Evolutionary conservation across 345 rosid genomes (phyloP).

Genomic region (Lepidium didymum): DNA sequence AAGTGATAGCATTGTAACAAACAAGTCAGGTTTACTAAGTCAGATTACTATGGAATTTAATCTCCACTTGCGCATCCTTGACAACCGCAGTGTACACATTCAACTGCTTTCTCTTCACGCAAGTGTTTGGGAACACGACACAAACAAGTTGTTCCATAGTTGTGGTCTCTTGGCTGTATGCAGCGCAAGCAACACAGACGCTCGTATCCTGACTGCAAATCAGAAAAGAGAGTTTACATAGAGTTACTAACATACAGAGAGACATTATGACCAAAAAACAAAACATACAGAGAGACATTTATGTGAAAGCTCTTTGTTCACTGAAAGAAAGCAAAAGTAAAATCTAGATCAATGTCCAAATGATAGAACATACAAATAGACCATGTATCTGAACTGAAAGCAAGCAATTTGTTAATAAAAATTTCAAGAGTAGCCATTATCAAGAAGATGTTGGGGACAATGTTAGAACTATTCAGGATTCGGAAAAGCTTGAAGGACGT

Average conservation of each 20-base stretch:
- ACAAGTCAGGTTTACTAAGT: background rate
- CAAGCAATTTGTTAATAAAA: background rate
- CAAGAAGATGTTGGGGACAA: background rate
- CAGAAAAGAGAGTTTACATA: background rate
- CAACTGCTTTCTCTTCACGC: slow-evolving; percentile 80
- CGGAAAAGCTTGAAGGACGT: background rate
- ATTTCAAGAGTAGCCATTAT: background rate
- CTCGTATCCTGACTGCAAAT: slow-evolving; percentile 72
- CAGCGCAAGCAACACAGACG: slow-evolving; percentile 76
- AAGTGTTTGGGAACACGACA: slow-evolving; percentile 73
- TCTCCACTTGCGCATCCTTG: slow-evolving; percentile 82
- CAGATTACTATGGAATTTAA: slow-evolving; percentile 13
- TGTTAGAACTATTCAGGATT: background rate
- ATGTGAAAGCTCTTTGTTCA: background rate
- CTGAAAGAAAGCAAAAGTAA: background rate
- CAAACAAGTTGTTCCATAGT: slow-evolving; percentile 74
- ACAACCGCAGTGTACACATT: slow-evolving; percentile 83
- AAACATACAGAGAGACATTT: background rate
- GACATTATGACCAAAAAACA: no score
- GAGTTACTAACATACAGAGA: background rate
- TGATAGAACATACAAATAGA: background rate
- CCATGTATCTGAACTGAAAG: background rate
- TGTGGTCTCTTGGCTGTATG: slow-evolving; percentile 86
- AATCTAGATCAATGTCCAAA: background rate
- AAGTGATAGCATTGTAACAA: background rate